Percentiles rank a stretch among this genome's conserved stretches.
These are phyloP conservation scores for Chamaecyparis obtusa DNA, from an alignment of 75 land plant species.

Conservation along the genomic window DNA sequence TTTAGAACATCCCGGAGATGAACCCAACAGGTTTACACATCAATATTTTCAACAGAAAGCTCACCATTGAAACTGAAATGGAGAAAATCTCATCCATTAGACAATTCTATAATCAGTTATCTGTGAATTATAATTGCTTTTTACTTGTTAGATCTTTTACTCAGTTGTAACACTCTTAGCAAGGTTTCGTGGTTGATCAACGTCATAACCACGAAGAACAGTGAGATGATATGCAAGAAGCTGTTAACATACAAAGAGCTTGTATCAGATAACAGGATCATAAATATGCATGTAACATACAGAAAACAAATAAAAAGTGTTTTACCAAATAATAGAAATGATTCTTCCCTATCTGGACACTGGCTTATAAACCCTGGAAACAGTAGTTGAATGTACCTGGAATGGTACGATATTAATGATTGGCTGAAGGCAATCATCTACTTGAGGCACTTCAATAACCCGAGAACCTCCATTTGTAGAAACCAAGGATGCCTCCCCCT, in stretches of 20 bases:
- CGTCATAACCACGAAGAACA: constrained; percentile 81
- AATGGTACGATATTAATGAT: constrained; percentile 87
- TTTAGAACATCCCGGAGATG: not conserved
- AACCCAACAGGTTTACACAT: not conserved
- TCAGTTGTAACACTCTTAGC: constrained; percentile 98
- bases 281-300: constrained; percentile 3
- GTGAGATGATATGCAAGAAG: constrained; percentile 92
- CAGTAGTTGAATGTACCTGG: constrained; percentile 51
- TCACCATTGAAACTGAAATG: not conserved
- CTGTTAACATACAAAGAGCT: constrained; percentile 37
- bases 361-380: not conserved
- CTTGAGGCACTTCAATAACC: constrained; percentile 86
- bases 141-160: constrained; percentile 25
- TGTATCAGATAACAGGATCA: constrained; percentile 2
- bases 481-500: constrained; percentile 77
- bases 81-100: not conserved
- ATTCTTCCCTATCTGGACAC: not conserved
- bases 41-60: not conserved
- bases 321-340: not conserved
- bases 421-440: constrained; percentile 94
- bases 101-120: not conserved
- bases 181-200: constrained; percentile 95
- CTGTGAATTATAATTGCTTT: not conserved
- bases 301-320: not conserved
- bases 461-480: constrained; percentile 63